phyloP scores from a whole-genome alignment of 164 flowering plant genomes.

The Macadamia tetraphylla region DNA sequence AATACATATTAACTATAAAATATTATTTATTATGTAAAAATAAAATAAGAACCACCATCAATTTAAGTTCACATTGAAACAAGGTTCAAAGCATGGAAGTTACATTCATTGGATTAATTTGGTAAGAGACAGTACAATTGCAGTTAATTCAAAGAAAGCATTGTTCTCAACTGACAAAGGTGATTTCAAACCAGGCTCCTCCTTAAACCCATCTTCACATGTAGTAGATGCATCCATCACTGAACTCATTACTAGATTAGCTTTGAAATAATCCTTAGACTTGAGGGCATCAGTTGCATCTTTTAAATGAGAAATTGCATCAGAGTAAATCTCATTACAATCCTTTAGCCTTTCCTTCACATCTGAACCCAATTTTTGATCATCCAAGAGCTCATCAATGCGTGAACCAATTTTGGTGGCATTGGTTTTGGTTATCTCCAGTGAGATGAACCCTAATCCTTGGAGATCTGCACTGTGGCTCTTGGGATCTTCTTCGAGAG shows the following conservation, averaged over 20 bases:
- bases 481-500: constrained; percentile 13
- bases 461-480: constrained; percentile 17
- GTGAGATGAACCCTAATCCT: constrained; percentile 19
- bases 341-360: constrained; percentile 14
- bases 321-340: constrained; percentile 29
- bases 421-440: constrained; percentile 14
- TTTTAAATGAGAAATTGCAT: constrained; percentile 9
- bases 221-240: constrained; percentile 28
- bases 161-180: constrained; percentile 24
- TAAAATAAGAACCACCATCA: no score
- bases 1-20: no score
- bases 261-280: constrained; percentile 3
- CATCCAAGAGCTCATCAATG: constrained; percentile 16
- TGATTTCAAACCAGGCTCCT: constrained; percentile 19
- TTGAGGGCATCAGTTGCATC: background rate
- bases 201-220: constrained; percentile 39
- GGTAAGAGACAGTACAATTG: constrained; percentile 22
- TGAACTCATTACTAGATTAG: constrained; percentile 21
- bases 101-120: background rate
- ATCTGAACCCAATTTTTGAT: background rate
- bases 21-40: no score
- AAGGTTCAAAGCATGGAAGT: no score
- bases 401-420: constrained; percentile 15
- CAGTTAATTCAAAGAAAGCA: constrained; percentile 16
- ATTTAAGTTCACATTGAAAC: no score